phyloP scores from a whole-genome alignment of 2,329 filamentous ascomycete species.

The Cladosporium sp. region DNA sequence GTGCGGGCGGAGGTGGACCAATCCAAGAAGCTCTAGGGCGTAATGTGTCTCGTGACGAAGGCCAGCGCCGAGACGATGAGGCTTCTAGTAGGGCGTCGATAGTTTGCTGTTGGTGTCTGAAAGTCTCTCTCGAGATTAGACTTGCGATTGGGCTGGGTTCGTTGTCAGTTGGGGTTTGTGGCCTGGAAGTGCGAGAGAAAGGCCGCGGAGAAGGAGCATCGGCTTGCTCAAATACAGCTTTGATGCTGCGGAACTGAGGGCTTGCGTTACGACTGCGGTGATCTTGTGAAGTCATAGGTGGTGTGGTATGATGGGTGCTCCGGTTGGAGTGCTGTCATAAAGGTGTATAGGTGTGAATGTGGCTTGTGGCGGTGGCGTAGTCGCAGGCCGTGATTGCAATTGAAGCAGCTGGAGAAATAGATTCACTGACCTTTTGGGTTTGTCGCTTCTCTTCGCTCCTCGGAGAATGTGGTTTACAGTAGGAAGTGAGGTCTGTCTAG shows the following conservation, averaged over 20 bases:
- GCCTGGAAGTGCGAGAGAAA: neutral
- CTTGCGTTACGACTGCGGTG: conserved; percentile 6
- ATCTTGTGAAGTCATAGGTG: conserved; percentile 8
- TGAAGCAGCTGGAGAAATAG: neutral
- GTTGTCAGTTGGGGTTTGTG: conserved; percentile 6
- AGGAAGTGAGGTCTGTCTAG: neutral
- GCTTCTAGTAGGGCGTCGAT: conserved; percentile 6
- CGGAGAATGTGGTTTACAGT: neutral
- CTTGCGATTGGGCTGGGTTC: neutral
- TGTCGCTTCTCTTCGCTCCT: neutral
- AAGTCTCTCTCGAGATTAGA: conserved; percentile 3
- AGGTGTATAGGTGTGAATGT: conserved; percentile 6
- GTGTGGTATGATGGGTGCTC: neutral
- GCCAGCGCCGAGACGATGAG: neutral
- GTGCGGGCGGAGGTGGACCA: conserved; percentile 20
- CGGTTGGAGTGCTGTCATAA: neutral
- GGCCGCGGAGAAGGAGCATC: neutral
- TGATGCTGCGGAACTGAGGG: conserved; percentile 11
- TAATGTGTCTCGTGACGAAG: neutral
- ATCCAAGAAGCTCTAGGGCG: conserved; percentile 26
- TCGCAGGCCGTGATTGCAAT: neutral
- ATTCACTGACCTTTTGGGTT: neutral
- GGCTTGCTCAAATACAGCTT: conserved; percentile 10
- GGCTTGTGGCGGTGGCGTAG: neutral
- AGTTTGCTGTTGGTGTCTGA: neutral